Evolutionary conservation across 2,329 filamentous ascomycete genomes (phyloP).

Genomic region (Sphaerulina musiva): DNA sequence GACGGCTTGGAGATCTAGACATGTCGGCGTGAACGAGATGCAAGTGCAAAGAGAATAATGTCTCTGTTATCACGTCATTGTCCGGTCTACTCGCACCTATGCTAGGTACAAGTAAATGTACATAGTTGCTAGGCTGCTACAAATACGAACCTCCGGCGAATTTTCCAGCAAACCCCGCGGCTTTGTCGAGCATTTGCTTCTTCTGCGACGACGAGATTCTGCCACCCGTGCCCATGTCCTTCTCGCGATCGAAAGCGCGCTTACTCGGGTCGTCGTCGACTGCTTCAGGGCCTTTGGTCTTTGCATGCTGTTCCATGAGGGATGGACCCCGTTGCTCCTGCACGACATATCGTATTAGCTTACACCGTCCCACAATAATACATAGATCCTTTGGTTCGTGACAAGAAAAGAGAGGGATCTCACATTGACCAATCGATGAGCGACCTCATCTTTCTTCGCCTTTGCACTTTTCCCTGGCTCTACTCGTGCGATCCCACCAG

Average conservation of each 20-base stretch:
- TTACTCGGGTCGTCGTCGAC: slow-evolving; percentile 75
- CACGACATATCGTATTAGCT: slow-evolving; percentile 27
- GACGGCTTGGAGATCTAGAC: too few species aligned
- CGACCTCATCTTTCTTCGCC: slow-evolving; percentile 15
- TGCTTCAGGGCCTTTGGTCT: slow-evolving; percentile 50
- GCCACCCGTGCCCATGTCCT: slow-evolving; percentile 73
- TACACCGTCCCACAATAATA: not conserved
- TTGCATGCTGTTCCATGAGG: slow-evolving; percentile 43
- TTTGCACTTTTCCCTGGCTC: slow-evolving; percentile 9
- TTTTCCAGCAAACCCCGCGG: slow-evolving; percentile 71
- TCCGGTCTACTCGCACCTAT: too few species aligned
- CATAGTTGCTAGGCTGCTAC: slow-evolving; percentile 25
- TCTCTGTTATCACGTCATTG: not conserved
- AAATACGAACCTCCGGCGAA: slow-evolving; percentile 68
- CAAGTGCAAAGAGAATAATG: not conserved
- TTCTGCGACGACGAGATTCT: slow-evolving; percentile 63
- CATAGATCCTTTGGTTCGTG: too few species aligned
- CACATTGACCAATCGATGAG: slow-evolving; percentile 26
- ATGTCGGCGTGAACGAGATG: too few species aligned
- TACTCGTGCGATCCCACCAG: not conserved
- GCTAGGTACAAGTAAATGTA: too few species aligned
- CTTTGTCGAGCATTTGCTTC: slow-evolving; percentile 70
- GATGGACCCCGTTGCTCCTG: slow-evolving; percentile 41
- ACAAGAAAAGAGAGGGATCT: not conserved
- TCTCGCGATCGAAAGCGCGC: slow-evolving; percentile 81